These are phyloP conservation scores for Quercus phellos DNA, from an alignment of 331 rosid genomes.

Conservation along the genomic window DNA sequence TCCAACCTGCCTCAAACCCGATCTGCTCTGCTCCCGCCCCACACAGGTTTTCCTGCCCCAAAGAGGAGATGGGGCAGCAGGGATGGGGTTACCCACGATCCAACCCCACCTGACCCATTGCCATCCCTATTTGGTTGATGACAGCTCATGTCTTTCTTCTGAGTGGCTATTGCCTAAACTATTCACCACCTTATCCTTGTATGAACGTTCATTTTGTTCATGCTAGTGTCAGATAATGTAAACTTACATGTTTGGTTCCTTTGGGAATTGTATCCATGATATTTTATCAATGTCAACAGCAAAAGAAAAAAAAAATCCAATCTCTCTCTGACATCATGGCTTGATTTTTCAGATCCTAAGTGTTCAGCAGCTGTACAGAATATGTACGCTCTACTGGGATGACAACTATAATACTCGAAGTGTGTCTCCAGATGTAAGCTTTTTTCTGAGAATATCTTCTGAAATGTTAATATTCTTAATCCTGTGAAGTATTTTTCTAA, in stretches of 20 bases:
- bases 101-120: too few relatives aligned
- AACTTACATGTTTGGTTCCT: background rate
- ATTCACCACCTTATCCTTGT: conserved; percentile 5
- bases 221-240: background rate
- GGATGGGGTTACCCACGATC: too few relatives aligned
- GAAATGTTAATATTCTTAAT: background rate
- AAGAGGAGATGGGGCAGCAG: too few relatives aligned
- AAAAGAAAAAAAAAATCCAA: background rate
- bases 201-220: background rate
- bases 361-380: conserved; percentile 96
- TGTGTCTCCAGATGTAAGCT: conserved; percentile 83
- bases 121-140: too few relatives aligned
- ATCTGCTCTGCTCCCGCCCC: too few relatives aligned
- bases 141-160: conserved; percentile 3
- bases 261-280: too few relatives aligned
- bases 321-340: conserved; percentile 5
- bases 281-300: background rate
- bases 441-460: background rate
- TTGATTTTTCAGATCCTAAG: conserved; percentile 75
- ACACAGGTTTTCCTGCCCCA: too few relatives aligned
- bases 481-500: too few relatives aligned
- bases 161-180: conserved; percentile 13
- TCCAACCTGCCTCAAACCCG: too few relatives aligned
- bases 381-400: conserved; percentile 96
- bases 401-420: conserved; percentile 96